These are phyloP conservation scores for Coemansia sp. DNA, from an alignment of 192 early-diverging fungal species.

Conservation along the genomic window DNA sequence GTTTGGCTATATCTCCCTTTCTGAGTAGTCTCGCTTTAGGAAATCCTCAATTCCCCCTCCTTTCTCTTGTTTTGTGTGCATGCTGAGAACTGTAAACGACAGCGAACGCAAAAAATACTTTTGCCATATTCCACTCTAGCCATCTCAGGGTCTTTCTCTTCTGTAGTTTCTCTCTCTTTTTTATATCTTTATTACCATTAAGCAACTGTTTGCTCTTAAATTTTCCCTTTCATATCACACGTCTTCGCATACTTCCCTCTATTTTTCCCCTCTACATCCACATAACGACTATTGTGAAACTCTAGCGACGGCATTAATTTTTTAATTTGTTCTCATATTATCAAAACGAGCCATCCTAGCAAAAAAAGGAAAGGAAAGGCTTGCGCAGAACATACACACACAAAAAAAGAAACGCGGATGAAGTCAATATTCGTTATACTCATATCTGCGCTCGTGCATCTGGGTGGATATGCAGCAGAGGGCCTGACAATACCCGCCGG, in stretches of 20 bases:
- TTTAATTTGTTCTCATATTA: background rate
- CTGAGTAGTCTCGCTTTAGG: background rate
- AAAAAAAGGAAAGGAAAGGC: too few relatives aligned
- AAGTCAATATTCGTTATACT: background rate
- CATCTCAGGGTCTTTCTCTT: conserved; percentile 7
- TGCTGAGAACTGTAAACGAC: background rate
- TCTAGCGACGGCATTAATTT: background rate
- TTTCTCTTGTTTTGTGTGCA: background rate
- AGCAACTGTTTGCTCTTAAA: background rate
- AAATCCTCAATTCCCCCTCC: background rate
- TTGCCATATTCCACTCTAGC: background rate
- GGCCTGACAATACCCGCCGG: background rate
- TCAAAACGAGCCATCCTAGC: too few relatives aligned
- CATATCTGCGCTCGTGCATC: conserved; percentile 1
- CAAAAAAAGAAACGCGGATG: background rate
- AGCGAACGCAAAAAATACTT: background rate
- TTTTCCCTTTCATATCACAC: background rate
- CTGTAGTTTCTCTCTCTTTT: conserved; percentile 6
- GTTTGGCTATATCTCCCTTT: background rate
- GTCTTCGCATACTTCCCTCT: background rate
- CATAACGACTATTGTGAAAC: background rate
- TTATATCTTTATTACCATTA: background rate
- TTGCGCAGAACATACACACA: too few relatives aligned
- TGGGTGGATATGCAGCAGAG: background rate
- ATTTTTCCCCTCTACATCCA: background rate